phyloP scores from a whole-genome alignment of 176 grass and related monocot genomes.

The Puya raimondii region DNA sequence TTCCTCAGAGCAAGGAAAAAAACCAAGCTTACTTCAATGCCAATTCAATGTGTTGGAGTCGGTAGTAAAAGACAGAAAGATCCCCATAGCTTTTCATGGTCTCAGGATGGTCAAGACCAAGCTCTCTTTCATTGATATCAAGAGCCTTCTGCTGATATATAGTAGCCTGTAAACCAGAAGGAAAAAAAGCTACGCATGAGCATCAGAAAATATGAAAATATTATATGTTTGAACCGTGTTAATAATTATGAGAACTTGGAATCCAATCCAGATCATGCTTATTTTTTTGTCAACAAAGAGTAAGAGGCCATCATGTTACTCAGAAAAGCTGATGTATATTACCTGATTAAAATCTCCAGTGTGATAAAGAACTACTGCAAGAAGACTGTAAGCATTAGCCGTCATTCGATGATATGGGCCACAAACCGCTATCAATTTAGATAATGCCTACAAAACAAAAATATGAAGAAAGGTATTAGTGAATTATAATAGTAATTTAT shows the following conservation, averaged over 20 bases:
- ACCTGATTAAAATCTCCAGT: conserved; percentile 99
- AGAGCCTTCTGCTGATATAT: conserved; percentile 98
- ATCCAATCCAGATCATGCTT: no score
- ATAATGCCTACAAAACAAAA: conserved; percentile 59
- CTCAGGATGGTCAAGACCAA: conserved; percentile 97
- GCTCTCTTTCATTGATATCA: conserved; percentile 96
- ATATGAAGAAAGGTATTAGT: background rate
- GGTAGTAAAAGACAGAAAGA: conserved; percentile 99
- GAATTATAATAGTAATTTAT: conserved; percentile 17
- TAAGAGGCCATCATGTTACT: no score
- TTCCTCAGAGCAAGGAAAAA: conserved; percentile 23
- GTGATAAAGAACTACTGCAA: conserved; percentile 98
- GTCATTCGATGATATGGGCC: conserved; percentile 91
- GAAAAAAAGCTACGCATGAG: conserved; percentile 9
- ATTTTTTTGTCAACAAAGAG: no score
- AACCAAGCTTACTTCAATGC: conserved; percentile 80
- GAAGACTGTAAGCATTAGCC: conserved; percentile 94
- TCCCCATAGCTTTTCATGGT: conserved; percentile 99
- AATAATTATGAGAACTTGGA: no score
- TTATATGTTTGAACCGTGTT: no score
- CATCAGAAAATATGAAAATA: no score
- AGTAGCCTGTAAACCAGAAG: conserved; percentile 52
- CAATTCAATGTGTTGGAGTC: conserved; percentile 97
- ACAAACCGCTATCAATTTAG: conserved; percentile 90
- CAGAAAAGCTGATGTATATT: background rate